Conservation (phyloP, 345 rosid genomes). For the Eucalyptus erythrocorys region DNA sequence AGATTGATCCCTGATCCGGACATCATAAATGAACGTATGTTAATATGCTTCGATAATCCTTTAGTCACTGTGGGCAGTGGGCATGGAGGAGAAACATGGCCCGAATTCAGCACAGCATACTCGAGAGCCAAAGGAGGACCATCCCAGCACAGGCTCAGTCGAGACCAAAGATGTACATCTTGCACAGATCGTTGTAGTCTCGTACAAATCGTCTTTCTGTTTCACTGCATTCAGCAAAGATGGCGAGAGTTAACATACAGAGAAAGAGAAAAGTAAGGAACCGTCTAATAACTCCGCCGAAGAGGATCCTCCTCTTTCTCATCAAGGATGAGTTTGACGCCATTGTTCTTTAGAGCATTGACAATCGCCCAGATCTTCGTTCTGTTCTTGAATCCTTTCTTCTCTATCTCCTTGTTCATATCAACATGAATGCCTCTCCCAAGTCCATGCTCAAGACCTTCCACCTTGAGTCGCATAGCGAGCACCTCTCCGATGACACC, state of each 20-base stretch:
- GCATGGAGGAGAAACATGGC: not conserved
- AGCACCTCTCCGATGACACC: slow-evolving; percentile 68
- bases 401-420: slow-evolving; percentile 65
- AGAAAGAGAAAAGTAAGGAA: not conserved
- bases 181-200: not conserved
- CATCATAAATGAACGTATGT: not conserved
- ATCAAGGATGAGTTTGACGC: slow-evolving; percentile 57
- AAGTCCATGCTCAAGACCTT: slow-evolving; percentile 73
- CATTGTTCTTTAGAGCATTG: slow-evolving; percentile 64
- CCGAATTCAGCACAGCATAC: not conserved
- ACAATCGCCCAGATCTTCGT: slow-evolving; percentile 40
- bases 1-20: not conserved
- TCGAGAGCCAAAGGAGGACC: not conserved
- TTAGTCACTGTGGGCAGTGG: not conserved
- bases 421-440: slow-evolving; percentile 70
- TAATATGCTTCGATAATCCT: not conserved
- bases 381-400: slow-evolving; percentile 61
- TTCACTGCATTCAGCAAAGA: not conserved
- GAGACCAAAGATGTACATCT: not conserved
- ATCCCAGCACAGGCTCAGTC: not conserved
- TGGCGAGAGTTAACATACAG: not conserved
- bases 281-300: not conserved
- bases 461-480: slow-evolving; percentile 75
- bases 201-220: not conserved
- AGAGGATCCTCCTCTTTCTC: slow-evolving; percentile 14